Evolutionary conservation across 2,329 filamentous ascomycete genomes (phyloP).

Genomic region (Fusarium pininemorale): DNA sequence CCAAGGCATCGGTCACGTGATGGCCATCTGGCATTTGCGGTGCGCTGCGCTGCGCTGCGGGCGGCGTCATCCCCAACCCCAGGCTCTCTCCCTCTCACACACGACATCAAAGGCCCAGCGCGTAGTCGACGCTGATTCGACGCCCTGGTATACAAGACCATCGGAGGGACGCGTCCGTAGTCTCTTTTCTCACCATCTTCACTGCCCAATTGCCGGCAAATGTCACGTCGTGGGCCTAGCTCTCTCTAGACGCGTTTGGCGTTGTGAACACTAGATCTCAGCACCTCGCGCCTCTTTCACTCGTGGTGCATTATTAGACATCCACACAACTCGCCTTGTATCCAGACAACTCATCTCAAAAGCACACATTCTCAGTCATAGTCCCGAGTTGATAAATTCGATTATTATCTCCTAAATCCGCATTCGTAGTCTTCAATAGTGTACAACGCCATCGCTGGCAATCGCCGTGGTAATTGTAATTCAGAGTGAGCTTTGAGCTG

Average conservation of each 20-base stretch:
- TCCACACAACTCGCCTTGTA: slow-evolving; percentile 45
- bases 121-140: slow-evolving; percentile 34
- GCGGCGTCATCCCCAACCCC: slow-evolving; percentile 39
- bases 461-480: slow-evolving; percentile 25
- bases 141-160: slow-evolving; percentile 27
- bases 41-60: slow-evolving; percentile 1
- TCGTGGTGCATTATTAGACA: slow-evolving; percentile 40
- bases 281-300: slow-evolving; percentile 39
- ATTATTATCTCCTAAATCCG: slow-evolving; percentile 41
- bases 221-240: slow-evolving; percentile 5
- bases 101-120: slow-evolving; percentile 24
- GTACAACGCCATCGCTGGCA: slow-evolving; percentile 43
- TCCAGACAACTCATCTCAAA: slow-evolving; percentile 42
- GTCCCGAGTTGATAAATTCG: slow-evolving; percentile 31
- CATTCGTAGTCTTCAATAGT: slow-evolving; percentile 46
- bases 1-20: slow-evolving; percentile 47
- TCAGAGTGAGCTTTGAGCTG: slow-evolving; percentile 18
- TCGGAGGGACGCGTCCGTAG: slow-evolving; percentile 25
- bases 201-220: slow-evolving; percentile 4
- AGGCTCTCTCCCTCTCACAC: slow-evolving; percentile 27
- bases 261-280: slow-evolving; percentile 29
- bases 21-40: slow-evolving; percentile 20
- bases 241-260: slow-evolving; percentile 26
- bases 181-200: slow-evolving; percentile 14
- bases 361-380: slow-evolving; percentile 34